Evolutionary conservation across 2,329 filamentous ascomycete species (phyloP), one percentile per base, ranked within the genome.

Genomic region (Fusarium neocosmosporiellum): DNA sequence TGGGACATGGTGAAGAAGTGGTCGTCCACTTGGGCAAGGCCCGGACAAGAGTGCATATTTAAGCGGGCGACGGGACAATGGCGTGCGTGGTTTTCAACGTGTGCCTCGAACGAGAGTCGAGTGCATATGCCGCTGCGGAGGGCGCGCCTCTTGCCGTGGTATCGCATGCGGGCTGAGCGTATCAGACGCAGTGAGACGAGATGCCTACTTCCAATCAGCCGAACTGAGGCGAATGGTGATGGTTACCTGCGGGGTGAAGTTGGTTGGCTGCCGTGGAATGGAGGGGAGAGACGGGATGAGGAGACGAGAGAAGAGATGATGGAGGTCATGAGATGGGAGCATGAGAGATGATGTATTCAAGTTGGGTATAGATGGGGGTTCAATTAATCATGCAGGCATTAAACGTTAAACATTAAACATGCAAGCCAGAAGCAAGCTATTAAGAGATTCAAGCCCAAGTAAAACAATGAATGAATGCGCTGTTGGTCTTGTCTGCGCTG

Each of bases 81-180:
- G 71, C 58, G 48, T 53, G 27, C 46, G 46, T 53, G 46, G 46
- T 53, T 53, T 53, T 53, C 18, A 53, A 31, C 27, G 46, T 66
- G 65, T 67, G 61, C 61, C 59, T 73, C 48, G 62, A 67, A 70
- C 58, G 65, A 65, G 68, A 70, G 71, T 60, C 62, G 43, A 58
- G 36, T 76, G 75, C 74, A 77, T 77, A 71, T 76, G 72, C 70
- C 70, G 65, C 69, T 76, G 66, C 69, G 64, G 39, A 53, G 71
- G 54, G 34, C 39, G 36, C 53, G 59, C 65, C 50, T 59, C 50
- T 39, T 59, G 69, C 13, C 59, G 59, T 59, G 50, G 59, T 63
- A 39, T 59, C 55, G 67, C 61, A 65, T 67, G 69, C 41, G 22
- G 48, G 39, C 48, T 64, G 57, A 54, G 53, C 66, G 64, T 67